phyloP scores from a whole-genome alignment of 371 early-diverging fungal genomes.

The Mucor sp. region DNA sequence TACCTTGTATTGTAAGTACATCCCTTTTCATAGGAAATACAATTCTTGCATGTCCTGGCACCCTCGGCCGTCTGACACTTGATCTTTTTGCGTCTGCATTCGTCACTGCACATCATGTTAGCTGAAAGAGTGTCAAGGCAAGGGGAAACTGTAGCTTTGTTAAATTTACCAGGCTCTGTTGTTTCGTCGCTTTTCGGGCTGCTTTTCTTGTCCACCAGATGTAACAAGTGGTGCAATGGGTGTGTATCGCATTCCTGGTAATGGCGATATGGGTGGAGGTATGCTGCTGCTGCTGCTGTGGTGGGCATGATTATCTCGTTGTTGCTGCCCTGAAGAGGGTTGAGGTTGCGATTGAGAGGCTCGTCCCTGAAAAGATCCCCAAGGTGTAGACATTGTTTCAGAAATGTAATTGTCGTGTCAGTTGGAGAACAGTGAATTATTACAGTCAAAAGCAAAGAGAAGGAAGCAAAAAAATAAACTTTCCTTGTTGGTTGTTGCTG shows the following conservation, averaged over 20 bases:
- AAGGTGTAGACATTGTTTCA: not conserved
- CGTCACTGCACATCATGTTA: slow-evolving; percentile 15
- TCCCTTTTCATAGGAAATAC: slow-evolving; percentile 13
- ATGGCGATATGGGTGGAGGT: not conserved
- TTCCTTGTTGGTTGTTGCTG: not conserved
- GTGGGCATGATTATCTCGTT: not conserved
- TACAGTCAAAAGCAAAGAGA: not conserved
- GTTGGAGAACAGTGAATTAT: no score
- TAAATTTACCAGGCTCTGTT: not conserved
- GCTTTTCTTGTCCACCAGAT: not conserved
- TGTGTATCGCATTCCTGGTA: not conserved
- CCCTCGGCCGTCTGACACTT: slow-evolving; percentile 19
- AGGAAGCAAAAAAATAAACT: not conserved
- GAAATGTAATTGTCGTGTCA: not conserved
- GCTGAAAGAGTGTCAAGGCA: not conserved
- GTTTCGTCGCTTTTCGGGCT: not conserved
- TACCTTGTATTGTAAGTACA: slow-evolving; percentile 27
- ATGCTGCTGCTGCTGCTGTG: not conserved
- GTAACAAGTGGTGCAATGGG: slow-evolving; percentile 8
- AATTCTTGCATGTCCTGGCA: slow-evolving; percentile 21
- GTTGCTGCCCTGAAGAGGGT: not conserved
- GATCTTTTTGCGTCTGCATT: slow-evolving; percentile 28
- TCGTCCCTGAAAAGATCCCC: not conserved
- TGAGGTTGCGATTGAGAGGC: not conserved
- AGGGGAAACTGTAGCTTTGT: not conserved